Evolutionary conservation across 345 rosid species (phyloP), one percentile per base, ranked within the genome.

Genomic region (Salix viminalis): DNA sequence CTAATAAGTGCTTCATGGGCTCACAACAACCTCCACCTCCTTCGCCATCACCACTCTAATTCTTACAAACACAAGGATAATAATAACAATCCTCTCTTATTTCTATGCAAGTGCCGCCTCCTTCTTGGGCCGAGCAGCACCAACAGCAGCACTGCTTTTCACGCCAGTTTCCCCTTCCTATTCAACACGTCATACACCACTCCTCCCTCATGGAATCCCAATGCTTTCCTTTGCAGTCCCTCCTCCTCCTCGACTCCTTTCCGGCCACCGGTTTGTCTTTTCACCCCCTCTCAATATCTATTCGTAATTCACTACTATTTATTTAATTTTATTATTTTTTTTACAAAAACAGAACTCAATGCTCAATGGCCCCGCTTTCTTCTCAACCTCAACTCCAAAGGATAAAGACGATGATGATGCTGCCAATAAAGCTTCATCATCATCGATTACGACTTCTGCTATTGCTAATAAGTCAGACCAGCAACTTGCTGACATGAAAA

Each of bases 401-500:
- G 62, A 37, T 6, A 71, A 65, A 24, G 37, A 82, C 42, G 58
- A 30, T 37, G 72, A 82, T 42, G 58, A 30, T 37, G 72, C 24
- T 37, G 75, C 79, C 60, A 80, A 44, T n/a, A 83, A 85, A 71
- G 28, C 28, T 58, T 66, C 77, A 36, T 15, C 69, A 10, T 62
- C 46, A 4, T 62, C 79, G 0, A 34, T 69, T 50, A 16, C 37
- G 26, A 23, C 76, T 24, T 42, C 77, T 28, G 24, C 41, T 65
- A 30, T 75, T 28, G 24, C 41, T 65, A 15, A 30, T 66, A 65
- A 21, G 10, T 24, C 52, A 24, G 75, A 72, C 52, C 44, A 81
- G 3, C 84, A 78, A 30, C 80, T 85, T 52, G 85, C 95, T 18
- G 93, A 92, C 79, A 76, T 84, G 90, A 90, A 92, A 79, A 96